Evolutionary conservation across 2,329 filamentous ascomycete species (phyloP), one percentile per base, ranked within the genome.

Genomic region (Ophiobolus disseminans): DNA sequence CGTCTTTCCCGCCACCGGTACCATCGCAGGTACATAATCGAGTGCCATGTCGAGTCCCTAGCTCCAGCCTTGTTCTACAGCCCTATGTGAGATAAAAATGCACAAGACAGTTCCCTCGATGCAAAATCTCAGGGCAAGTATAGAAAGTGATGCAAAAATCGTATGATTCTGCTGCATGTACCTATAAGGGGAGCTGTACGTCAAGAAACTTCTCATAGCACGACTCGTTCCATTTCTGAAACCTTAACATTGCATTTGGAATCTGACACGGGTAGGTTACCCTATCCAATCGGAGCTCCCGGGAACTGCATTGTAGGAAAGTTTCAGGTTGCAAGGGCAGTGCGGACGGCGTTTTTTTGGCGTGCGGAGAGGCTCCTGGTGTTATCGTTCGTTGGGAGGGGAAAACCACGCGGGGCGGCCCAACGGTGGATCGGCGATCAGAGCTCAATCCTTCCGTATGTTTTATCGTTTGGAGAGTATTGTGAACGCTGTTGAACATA

Each of bases 1-100:
- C 14, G 65, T 34, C 19, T 60, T 52, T 19, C 64, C 65, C 7
- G 48, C 57, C 14, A 56, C 26, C 13, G 65, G 65, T 19, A 69
- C 58, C 35, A 47, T 31, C 17, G 57, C 61, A 22, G 53, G 56
- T 21, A 48, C 40, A 34, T 58, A 48, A 10, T 22, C n/a, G 5
- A 17, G 17, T 19, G n/a, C 16, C 26, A 34, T 23, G 11, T 20
- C 17, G n/a, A 28, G 25, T 9, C 31, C 14, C 14, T 25, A 25
- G 9, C n/a, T 9, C n/a, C 36, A 36, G 34, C 34, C 34, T 19
- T 19, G 34, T 19, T 21, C 20, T 32, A 16, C 36, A 39, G 36
- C 36, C 36, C 16, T 39, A 21, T 19, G 34, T 28, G 10, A 2
- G n/a, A n/a, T n/a, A n/a, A n/a, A n/a, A n/a, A n/a, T n/a, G n/a